phyloP scores from a whole-genome alignment of 2,329 filamentous ascomycete genomes.

The Xylaria digitata region DNA sequence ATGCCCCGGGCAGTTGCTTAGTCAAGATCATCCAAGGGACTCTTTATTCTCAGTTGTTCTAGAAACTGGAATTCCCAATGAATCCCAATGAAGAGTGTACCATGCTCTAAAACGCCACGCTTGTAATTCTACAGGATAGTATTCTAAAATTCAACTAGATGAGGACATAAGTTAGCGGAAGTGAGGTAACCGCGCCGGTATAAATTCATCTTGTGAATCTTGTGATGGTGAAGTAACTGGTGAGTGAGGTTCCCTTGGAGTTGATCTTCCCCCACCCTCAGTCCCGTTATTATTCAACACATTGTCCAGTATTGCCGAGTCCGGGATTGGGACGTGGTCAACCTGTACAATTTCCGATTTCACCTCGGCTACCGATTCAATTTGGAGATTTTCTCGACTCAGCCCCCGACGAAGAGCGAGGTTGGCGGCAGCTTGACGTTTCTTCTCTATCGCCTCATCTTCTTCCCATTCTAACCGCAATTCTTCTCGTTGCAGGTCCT shows the following conservation, averaged over 20 bases:
- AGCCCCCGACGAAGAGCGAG: constrained; percentile 64
- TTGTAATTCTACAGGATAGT: constrained; percentile 35
- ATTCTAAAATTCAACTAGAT: constrained; percentile 28
- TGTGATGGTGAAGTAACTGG: constrained; percentile 28
- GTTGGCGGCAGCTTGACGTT: constrained; percentile 63
- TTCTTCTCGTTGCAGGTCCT: constrained; percentile 66
- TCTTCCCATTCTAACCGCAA: constrained; percentile 63
- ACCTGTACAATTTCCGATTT: constrained; percentile 49
- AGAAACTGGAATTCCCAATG: constrained; percentile 6
- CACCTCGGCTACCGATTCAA: constrained; percentile 52
- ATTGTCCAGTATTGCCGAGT: constrained; percentile 45
- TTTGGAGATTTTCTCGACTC: constrained; percentile 50
- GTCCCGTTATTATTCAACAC: constrained; percentile 39
- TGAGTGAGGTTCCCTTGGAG: constrained; percentile 27
- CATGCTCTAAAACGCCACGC: constrained; percentile 37
- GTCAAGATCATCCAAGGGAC: constrained; percentile 15
- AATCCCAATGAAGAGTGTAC: constrained; percentile 20
- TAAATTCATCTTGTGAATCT: constrained; percentile 54
- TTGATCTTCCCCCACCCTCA: constrained; percentile 29
- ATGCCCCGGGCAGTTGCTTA: constrained; percentile 1
- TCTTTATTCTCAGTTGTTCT: constrained; percentile 16
- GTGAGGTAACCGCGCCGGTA: constrained; percentile 69
- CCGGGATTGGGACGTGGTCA: constrained; percentile 46
- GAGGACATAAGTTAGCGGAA: constrained; percentile 55
- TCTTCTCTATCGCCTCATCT: constrained; percentile 63